Base-by-base conservation (phyloP, 2,329 filamentous ascomycete genomes). In the Anisogramma anomala region DNA sequence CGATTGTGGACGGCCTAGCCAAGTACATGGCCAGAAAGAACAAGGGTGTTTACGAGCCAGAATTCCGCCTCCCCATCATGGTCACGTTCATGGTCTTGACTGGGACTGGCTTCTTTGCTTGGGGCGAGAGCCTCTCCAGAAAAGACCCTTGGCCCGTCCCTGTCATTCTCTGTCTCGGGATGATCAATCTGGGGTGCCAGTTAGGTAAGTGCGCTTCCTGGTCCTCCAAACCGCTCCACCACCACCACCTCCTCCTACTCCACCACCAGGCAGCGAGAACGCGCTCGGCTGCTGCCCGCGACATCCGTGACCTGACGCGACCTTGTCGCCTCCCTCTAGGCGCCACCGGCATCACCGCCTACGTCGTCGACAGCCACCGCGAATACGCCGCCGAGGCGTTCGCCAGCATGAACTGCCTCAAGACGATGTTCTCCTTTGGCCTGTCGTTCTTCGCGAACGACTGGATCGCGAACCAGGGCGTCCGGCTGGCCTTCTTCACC, bases 361-460 rank as follows among this genome's bases (percentile, higher is more conserved):
- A 64, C 34, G 52, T 62, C 3, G 55, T 57, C 27, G 61, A 64
- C 51, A 61, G 60, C 41, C 60, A 63, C 48, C 55, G 57, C 13
- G 51, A 58, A 28, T 56, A 59, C 36, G 58, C 59, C 1, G 57
- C 57, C 11, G 59, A 63, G 43, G 59, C 59, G 1, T 59, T 63
- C 34, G 58, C 60, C 1, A 51, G 53, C 14, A 61, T 64, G 56
- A 62, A 60, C 43, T 62, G 61, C 36, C 43, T 59, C 32, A 63
- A 62, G 52, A 63, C 61, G 40, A 40, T 62, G 34, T 60, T 63
- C 36, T 55, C 59, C 1, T 63, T 62, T 33, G 55, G 59, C 0
- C 42, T 65, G 36, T 60, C 60, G 2, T 63, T 64, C 39, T 64
- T 62, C 39, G 50, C 56, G 47, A 63, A 62, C 34, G 55, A 58